Percentiles rank a stretch among this genome's conserved stretches.
These are phyloP conservation scores for Dioszegia hungarica DNA, from an alignment of 768 basidiomycete genomes.

Conservation along the genomic window DNA sequence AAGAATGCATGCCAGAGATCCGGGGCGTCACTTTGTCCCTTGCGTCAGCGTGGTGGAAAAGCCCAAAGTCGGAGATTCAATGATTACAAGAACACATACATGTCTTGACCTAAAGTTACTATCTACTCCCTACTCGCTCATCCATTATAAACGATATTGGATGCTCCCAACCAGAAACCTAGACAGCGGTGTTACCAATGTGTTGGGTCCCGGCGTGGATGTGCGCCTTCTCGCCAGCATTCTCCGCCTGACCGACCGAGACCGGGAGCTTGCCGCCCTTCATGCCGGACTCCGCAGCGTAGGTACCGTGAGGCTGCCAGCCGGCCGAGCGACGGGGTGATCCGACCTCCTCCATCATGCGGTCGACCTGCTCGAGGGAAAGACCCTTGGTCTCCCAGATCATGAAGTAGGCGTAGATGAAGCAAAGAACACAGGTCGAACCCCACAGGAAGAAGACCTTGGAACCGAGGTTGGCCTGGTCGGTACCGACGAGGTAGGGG, in stretches of 20 bases:
- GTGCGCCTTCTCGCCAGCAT: conserved; percentile 10
- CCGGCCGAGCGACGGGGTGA: conserved; percentile 38
- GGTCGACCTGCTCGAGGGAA: conserved; percentile 49
- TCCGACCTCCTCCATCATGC: conserved; percentile 39
- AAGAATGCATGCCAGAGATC: no score
- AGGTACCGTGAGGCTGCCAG: conserved; percentile 49
- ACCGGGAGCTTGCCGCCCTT: conserved; percentile 31
- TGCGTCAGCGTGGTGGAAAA: no score
- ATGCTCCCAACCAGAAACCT: background rate
- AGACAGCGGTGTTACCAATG: background rate
- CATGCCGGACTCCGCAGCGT: conserved; percentile 36
- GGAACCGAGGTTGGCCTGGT: conserved; percentile 42
- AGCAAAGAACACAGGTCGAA: conserved; percentile 54
- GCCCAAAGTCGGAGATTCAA: no score
- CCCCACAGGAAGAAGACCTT: conserved; percentile 49
- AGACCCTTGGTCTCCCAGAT: conserved; percentile 79
- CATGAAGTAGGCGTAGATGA: conserved; percentile 67
- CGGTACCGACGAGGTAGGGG: conserved; percentile 45
- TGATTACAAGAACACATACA: no score
- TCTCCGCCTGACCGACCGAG: background rate
- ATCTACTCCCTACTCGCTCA: background rate
- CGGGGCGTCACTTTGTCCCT: no score
- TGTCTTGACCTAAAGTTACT: no score
- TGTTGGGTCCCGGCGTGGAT: conserved; percentile 8
- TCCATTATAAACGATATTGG: background rate